Conservation (phyloP, 225 moss, liverwort and hornwort species). For the Neckera pumila region DNA sequence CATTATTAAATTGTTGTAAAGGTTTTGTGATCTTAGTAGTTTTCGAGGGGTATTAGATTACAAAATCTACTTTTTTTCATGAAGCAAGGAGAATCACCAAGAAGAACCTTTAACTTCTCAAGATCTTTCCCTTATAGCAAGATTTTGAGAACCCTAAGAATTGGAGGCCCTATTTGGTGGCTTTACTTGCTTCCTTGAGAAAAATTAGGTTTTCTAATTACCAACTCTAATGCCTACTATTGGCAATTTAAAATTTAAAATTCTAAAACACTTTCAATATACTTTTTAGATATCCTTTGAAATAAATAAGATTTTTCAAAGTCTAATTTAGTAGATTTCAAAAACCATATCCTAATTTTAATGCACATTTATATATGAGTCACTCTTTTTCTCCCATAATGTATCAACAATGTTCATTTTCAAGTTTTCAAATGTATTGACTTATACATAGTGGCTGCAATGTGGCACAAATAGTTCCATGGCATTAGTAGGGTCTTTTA, state of each 20-base stretch:
- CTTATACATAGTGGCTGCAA: rapidly evolving
- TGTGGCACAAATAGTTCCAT: not conserved
- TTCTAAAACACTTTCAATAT: rapidly evolving
- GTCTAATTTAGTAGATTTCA: not conserved
- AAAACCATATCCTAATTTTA: too few species aligned
- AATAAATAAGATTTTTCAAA: not conserved
- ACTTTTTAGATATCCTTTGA: not conserved
- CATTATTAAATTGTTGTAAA: not conserved
- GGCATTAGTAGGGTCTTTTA: not conserved
- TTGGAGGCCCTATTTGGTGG: rapidly evolving
- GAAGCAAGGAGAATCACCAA: rapidly evolving
- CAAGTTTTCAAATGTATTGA: not conserved
- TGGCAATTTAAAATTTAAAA: rapidly evolving
- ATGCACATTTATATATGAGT: rapidly evolving
- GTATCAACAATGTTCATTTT: not conserved
- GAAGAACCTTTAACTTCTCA: rapidly evolving
- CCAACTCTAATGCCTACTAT: not conserved
- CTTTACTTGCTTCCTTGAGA: rapidly evolving
- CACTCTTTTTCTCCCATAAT: not conserved
- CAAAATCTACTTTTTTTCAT: rapidly evolving
- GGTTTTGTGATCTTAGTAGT: rapidly evolving
- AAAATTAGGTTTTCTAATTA: too few species aligned
- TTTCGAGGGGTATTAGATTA: not conserved
- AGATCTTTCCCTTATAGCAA: rapidly evolving
- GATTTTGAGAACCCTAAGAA: not conserved